These are phyloP conservation scores for Ochetophila trinervis DNA, from an alignment of 306 rosid species.

Conservation along the genomic window DNA sequence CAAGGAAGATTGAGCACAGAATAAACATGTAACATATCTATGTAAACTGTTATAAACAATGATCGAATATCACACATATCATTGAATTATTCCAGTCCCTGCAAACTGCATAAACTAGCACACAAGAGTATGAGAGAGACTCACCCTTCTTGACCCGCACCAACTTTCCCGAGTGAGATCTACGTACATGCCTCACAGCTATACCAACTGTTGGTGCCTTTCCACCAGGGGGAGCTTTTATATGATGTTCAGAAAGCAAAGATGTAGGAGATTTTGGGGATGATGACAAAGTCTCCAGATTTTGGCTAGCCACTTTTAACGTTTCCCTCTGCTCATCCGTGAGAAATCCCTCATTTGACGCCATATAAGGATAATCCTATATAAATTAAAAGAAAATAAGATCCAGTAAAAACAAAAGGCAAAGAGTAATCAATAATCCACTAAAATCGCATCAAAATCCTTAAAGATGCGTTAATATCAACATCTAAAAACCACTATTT, in stretches of 20 bases:
- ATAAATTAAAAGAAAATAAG: neutral
- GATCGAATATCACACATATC: no score
- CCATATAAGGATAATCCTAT: conserved; percentile 42
- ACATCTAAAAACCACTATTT: neutral
- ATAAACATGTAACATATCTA: no score
- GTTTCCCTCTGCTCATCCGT: conserved; percentile 83
- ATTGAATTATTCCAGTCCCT: neutral
- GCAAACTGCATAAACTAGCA: neutral
- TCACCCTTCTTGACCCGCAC: conserved; percentile 87
- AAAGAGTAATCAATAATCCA: neutral
- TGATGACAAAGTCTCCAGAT: conserved; percentile 69
- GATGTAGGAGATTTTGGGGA: conserved; percentile 89
- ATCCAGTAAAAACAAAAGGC: neutral
- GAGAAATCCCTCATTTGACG: conserved; percentile 86
- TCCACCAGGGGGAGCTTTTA: conserved; percentile 78
- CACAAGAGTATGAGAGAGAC: conserved; percentile 7
- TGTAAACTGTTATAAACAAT: no score
- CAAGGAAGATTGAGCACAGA: neutral
- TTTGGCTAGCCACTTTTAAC: conserved; percentile 68
- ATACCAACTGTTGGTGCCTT: conserved; percentile 73
- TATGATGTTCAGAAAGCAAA: conserved; percentile 64
- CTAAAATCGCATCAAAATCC: neutral
- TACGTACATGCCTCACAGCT: conserved; percentile 77
- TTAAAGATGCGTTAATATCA: neutral
- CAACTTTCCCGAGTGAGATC: conserved; percentile 80